Evolutionary conservation across 202 grass and related monocot species (phyloP).

Genomic region (Setaria viridis): DNA sequence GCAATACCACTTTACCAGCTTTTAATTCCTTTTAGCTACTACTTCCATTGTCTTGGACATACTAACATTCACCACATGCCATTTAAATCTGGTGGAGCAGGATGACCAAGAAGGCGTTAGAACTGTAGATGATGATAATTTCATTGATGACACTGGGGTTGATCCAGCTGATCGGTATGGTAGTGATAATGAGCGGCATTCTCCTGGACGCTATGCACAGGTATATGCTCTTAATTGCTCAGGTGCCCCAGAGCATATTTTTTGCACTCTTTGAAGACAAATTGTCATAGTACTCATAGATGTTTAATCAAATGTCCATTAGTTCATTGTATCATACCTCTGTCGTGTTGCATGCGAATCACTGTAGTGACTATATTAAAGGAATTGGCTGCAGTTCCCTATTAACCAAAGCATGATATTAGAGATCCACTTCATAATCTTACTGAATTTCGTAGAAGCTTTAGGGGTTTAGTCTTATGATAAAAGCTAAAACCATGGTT

Average conservation of each 20-base stretch:
- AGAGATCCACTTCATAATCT: constrained; percentile 9
- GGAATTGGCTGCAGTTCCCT: neutral
- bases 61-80: neutral
- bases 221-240: constrained; percentile 48
- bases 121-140: constrained; percentile 93
- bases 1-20: neutral
- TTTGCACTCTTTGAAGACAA: neutral
- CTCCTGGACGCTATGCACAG: constrained; percentile 73
- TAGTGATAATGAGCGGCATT: constrained; percentile 80
- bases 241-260: neutral
- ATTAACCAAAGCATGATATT: constrained; percentile 8
- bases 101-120: constrained; percentile 94
- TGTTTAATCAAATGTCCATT: neutral
- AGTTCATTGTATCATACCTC: neutral
- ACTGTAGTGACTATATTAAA: neutral
- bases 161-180: constrained; percentile 88
- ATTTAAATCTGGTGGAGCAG: constrained; percentile 48
- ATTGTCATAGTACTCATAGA: neutral
- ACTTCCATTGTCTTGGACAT: constrained; percentile 10
- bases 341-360: neutral
- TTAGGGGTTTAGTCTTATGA: neutral
- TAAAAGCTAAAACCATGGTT: neutral
- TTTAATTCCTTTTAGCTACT: neutral
- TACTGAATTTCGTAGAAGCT: constrained; percentile 1
- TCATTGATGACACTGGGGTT: constrained; percentile 93